A percentile compares a stretch with the other conserved stretches of the same genome.
phyloP scores from a whole-genome alignment of 129 eudicot genomes.

The Centaurea solstitialis region DNA sequence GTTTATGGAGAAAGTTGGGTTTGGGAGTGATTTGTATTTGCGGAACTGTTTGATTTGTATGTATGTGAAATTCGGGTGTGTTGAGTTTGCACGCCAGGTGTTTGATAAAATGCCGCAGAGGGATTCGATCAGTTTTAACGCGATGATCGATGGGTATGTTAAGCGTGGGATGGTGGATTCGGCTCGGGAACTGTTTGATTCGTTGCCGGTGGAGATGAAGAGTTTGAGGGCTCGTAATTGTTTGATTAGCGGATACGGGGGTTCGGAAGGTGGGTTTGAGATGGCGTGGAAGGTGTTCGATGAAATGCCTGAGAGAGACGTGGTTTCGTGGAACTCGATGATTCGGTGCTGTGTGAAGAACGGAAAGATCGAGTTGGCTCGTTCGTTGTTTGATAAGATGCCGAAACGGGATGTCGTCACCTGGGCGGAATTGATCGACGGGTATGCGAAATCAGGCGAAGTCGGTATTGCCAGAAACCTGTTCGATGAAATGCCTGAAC shows the following conservation, averaged over 20 bases:
- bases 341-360: slow-evolving; percentile 57
- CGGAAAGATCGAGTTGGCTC: slow-evolving; percentile 51
- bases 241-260: slow-evolving; percentile 57
- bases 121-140: slow-evolving; percentile 63
- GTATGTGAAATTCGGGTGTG: slow-evolving; percentile 53
- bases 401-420: slow-evolving; percentile 55
- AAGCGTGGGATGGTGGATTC: slow-evolving; percentile 47
- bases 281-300: slow-evolving; percentile 61
- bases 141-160: slow-evolving; percentile 78
- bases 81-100: slow-evolving; percentile 58
- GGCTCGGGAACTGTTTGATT: slow-evolving; percentile 63
- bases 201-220: slow-evolving; percentile 50
- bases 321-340: slow-evolving; percentile 79
- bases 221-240: slow-evolving; percentile 76
- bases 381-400: slow-evolving; percentile 55
- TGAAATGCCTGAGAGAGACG: slow-evolving; percentile 68
- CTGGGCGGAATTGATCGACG: slow-evolving; percentile 72
- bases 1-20: slow-evolving; percentile 43
- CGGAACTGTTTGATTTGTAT: slow-evolving; percentile 62
- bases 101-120: slow-evolving; percentile 54
- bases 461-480: slow-evolving; percentile 57
- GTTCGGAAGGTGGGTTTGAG: slow-evolving; percentile 42
- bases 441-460: slow-evolving; percentile 61
- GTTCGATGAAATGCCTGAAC: slow-evolving; percentile 62
- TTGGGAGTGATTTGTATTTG: slow-evolving; percentile 52